phyloP scores from a whole-genome alignment of 2,329 filamentous ascomycete species.

The Scopulariopsis brevicaulis region DNA sequence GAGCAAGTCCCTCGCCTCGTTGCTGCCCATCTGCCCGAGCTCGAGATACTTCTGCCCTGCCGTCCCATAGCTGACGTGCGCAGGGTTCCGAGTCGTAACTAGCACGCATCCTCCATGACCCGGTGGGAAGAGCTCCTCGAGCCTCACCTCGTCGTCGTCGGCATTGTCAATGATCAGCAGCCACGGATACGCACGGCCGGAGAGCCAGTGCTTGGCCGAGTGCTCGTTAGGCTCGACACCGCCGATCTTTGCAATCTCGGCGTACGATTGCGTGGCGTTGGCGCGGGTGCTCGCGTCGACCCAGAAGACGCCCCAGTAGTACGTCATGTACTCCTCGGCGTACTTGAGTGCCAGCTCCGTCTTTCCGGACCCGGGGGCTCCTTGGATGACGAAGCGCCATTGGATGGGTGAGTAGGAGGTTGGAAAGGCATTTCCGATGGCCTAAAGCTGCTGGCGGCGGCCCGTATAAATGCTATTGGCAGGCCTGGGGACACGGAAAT shows the following conservation, averaged over 20 bases:
- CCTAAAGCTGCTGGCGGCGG: background rate
- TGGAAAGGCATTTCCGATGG: background rate
- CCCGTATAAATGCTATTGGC: conserved; percentile 1
- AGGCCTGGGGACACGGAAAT: conserved; percentile 3
- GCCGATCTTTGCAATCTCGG: conserved; percentile 1
- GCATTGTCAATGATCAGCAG: conserved; percentile 7
- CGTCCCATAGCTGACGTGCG: conserved; percentile 3
- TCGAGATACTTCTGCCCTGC: conserved; percentile 3
- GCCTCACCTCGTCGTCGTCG: conserved; percentile 1
- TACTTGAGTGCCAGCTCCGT: conserved; percentile 7
- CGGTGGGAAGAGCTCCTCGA: conserved; percentile 5
- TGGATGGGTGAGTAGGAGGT: background rate
- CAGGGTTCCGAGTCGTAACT: conserved; percentile 6
- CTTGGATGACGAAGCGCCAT: conserved; percentile 5
- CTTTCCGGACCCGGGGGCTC: conserved; percentile 6
- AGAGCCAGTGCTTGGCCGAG: conserved; percentile 4
- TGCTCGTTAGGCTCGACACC: conserved; percentile 4
- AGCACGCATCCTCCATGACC: conserved; percentile 6
- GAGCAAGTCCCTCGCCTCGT: conserved; percentile 6
- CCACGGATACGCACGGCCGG: background rate
- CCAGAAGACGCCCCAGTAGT: conserved; percentile 7
- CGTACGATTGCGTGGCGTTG: background rate
- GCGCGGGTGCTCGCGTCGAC: conserved; percentile 5
- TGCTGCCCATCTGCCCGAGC: conserved; percentile 1
- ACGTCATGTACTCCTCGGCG: conserved; percentile 5